phyloP scores from a whole-genome alignment of 2,329 filamentous ascomycete species.

The Coniochaeta sp. region DNA sequence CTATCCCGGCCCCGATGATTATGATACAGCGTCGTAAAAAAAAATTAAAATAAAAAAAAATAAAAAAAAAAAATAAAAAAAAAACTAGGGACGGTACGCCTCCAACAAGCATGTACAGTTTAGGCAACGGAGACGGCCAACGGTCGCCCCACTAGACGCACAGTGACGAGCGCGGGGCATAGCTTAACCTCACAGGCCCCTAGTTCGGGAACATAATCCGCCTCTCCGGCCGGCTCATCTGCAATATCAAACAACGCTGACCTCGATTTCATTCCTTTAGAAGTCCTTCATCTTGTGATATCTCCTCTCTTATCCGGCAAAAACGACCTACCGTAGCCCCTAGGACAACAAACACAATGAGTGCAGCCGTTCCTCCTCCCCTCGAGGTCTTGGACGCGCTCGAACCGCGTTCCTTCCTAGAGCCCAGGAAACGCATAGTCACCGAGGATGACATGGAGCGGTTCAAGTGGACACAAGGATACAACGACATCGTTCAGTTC shows the following conservation, averaged over 20 bases:
- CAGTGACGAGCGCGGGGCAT: background rate
- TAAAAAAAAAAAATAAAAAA: too few species aligned
- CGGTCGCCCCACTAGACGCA: background rate
- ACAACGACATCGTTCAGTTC: conserved; percentile 81
- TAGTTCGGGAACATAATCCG: background rate
- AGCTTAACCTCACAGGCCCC: too few species aligned
- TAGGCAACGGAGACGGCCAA: too few species aligned
- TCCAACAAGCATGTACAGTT: background rate
- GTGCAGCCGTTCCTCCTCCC: background rate
- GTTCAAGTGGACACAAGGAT: conserved; percentile 76
- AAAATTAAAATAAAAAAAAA: background rate
- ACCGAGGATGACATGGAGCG: conserved; percentile 72
- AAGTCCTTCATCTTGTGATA: too few species aligned
- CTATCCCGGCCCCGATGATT: too few species aligned
- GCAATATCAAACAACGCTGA: too few species aligned
- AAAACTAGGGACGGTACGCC: background rate
- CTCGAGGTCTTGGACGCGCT: conserved; percentile 42
- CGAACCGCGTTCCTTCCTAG: conserved; percentile 49
- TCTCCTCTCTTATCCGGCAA: too few species aligned
- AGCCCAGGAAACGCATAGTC: conserved; percentile 75
- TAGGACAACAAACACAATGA: background rate
- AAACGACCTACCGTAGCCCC: background rate
- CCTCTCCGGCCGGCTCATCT: background rate
- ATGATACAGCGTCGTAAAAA: background rate
- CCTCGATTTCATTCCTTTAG: background rate